Percentiles rank a stretch among this genome's conserved stretches.
Conservation (phyloP, 23 red algal species). For the Gracilaria gracilis region DNA sequence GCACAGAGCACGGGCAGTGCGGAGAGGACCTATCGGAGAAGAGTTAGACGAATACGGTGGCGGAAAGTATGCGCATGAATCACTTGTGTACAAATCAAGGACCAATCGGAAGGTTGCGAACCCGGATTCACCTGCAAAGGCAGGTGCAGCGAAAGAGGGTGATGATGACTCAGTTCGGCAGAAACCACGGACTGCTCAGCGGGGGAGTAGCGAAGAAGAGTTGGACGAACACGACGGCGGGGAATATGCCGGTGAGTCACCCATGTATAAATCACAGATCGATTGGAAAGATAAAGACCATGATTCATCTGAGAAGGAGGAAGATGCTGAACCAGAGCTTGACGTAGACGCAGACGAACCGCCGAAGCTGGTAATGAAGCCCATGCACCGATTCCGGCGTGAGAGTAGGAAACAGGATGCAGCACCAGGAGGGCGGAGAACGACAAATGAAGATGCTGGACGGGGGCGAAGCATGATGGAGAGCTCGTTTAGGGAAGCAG, state of each 20-base stretch:
- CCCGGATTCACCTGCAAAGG: too few species aligned
- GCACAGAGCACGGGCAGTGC: too few species aligned
- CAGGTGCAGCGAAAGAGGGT: background rate
- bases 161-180: background rate
- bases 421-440: background rate
- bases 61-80: too few species aligned
- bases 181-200: background rate
- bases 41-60: too few species aligned
- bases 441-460: background rate
- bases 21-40: too few species aligned
- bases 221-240: too few species aligned
- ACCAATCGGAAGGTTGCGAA: too few species aligned
- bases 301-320: slow-evolving; percentile 9
- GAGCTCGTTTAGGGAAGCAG: slow-evolving; percentile 11
- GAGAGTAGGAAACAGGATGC: background rate
- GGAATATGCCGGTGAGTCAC: background rate
- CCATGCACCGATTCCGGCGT: background rate
- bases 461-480: slow-evolving; percentile 30
- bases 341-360: background rate
- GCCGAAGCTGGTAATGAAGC: background rate
- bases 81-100: too few species aligned
- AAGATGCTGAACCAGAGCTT: background rate
- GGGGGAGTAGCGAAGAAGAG: too few species aligned
- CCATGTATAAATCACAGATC: background rate
- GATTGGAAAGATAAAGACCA: background rate